Percentiles rank a stretch among this genome's conserved stretches.
Evolutionary conservation across 208 protist genomes (phyloP).

Genomic region (Porcisia deanei): DNA sequence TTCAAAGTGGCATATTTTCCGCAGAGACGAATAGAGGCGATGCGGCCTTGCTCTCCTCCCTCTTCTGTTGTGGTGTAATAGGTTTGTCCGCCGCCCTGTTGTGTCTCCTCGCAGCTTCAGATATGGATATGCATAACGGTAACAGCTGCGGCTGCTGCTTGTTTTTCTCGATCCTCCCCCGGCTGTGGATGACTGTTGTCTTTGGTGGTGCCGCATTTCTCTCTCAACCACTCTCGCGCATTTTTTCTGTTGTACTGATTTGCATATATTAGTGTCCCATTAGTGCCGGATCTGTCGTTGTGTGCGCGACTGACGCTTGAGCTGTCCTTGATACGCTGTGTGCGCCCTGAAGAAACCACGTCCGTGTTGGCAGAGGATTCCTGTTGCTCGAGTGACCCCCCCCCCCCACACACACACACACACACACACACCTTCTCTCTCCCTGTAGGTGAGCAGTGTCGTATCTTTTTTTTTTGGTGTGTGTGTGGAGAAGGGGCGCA

Average conservation of each 20-base stretch:
- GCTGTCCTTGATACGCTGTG: no score
- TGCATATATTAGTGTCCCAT: not conserved
- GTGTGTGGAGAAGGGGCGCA: no score
- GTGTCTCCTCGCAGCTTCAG: not conserved
- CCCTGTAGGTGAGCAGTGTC: not conserved
- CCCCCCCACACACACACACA: not conserved
- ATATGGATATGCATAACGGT: not conserved
- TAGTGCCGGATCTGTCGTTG: not conserved
- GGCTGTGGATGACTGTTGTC: not conserved
- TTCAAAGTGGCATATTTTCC: no score
- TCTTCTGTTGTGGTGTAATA: not conserved
- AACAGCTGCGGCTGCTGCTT: not conserved
- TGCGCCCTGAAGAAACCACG: not conserved
- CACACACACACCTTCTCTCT: not conserved
- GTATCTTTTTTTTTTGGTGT: not conserved
- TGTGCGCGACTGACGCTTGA: not conserved
- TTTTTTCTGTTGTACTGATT: not conserved
- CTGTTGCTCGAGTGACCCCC: not conserved
- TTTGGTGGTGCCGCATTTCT: not conserved
- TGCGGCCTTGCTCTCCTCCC: not conserved
- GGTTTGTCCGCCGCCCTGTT: not conserved
- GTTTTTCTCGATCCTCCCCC: not conserved
- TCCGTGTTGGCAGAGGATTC: not conserved
- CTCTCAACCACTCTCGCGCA: not conserved
- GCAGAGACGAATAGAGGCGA: no score